Evolutionary conservation across 1,139 yeast genomes (phyloP), one percentile per base, ranked within the genome.

Genomic region (Hanseniaspora uvarum): DNA sequence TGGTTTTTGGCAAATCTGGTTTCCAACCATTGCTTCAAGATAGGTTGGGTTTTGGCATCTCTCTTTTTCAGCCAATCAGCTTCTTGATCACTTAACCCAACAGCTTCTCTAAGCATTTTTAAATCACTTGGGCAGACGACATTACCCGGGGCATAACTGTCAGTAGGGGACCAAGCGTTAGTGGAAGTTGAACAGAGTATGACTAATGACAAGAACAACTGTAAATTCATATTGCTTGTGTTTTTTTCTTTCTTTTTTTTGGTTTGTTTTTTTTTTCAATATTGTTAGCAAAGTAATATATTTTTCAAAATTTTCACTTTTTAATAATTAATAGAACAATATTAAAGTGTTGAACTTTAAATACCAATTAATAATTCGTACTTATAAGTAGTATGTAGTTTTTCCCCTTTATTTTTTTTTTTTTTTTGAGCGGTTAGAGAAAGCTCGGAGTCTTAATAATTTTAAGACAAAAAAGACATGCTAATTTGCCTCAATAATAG

Each of bases 91-190:
- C 70, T 65, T 34, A 70, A 53, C 4, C 56, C 58, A 21, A 54
- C 48, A 12, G 74, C 78, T 49, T 69, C 66, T 64, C 79, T 68
- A 2, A 74, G 65, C 21, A 75, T 64, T 6, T 61, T 59, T 5
- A 59, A 57, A 19, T 57, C 54, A 24, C 86, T 86, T 2, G 55
- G 55, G 63, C 92, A 83, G 5, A 73, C 66, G 5, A 79, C 80
- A 18, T 64, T 63, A 0, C 77, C 81, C 5, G 94, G 92, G 0
- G 85, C 85, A 62, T 83, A 84, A 1, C 79, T 72, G 50, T 79
- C 76, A 0, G 81, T 72, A 0, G 86, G 85, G 1, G 83, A 78
- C 78, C 78, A 75, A 0, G 80, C 81, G 56, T 19, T 16, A 16
- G 36, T 24, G 11, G 24, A 12, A 19, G 3, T 24, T 3, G 37